Conservation (phyloP, 805 yeast species). For the Ogataea methanolica region DNA sequence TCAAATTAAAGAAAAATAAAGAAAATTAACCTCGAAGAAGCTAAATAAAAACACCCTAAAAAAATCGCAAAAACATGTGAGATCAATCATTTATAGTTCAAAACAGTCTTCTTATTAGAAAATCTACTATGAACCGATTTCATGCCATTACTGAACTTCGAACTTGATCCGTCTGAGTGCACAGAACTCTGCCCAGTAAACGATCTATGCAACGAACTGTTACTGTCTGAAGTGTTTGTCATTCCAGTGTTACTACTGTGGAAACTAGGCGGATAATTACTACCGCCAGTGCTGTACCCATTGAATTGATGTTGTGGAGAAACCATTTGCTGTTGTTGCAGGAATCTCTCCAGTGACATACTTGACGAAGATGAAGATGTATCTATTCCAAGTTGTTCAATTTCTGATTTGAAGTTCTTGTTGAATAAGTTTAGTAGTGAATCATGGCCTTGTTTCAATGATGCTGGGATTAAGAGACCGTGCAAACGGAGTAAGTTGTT, state of each 20-base stretch:
- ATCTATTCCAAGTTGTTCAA: constrained; percentile 36
- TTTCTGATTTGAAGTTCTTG: constrained; percentile 66
- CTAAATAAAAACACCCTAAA: no score
- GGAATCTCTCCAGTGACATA: constrained; percentile 12
- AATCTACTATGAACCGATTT: constrained; percentile 4
- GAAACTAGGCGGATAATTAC: constrained; percentile 4
- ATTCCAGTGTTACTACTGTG: constrained; percentile 4
- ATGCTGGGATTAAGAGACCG: constrained; percentile 53
- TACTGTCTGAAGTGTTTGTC: not conserved
- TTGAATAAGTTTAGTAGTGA: constrained; percentile 58
- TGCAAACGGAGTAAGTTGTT: constrained; percentile 66
- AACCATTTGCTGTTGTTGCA: not conserved
- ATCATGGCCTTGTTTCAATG: constrained; percentile 61
- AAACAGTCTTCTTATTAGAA: constrained; percentile 8
- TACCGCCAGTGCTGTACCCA: not conserved
- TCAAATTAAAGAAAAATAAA: no score
- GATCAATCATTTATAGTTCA: constrained; percentile 4
- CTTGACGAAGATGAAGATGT: constrained; percentile 10
- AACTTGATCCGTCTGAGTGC: constrained; percentile 16
- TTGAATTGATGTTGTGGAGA: not conserved
- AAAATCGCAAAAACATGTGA: not conserved
- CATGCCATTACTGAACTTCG: constrained; percentile 10
- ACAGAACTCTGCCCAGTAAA: constrained; percentile 10
- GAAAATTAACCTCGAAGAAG: no score
- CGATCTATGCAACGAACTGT: constrained; percentile 5